Base-by-base conservation (phyloP, 176 grass and related monocot genomes). In the Hyparrhenia diplandra region DNA sequence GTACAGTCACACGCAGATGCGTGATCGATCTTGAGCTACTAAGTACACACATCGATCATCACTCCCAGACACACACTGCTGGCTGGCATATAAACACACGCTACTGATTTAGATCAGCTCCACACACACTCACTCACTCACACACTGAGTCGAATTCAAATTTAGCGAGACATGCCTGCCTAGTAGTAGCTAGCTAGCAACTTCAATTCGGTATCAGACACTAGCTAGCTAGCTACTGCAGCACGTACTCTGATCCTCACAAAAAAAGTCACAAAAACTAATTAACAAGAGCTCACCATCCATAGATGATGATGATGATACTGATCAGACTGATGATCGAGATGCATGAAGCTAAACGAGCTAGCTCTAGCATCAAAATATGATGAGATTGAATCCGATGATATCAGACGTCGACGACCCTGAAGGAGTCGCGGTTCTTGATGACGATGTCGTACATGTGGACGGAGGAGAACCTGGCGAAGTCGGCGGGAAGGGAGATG, bases 391-490 rank as follows among this genome's bases (percentile, higher is more conserved):
- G 34, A 35, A n/a, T 4, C 34, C 5, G 34, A 3, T 5, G 34
- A 3, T 3, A 13, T 52, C 28, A 78, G 76, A 78, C 30, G 78
- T 97, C 88, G 70, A 93, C 59, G 62, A 97, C 94, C 31, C 76
- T 82, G 94, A 97, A 97, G n/a, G 88, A 82, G 0, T 97, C 86
- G 13, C 90, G 69, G 83, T 93, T 97, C 83, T 97, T 97, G 90
- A 97, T 13, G 77, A 97, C 91, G 57, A 97, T 89, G 80, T 97
- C 94, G 43, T 90, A 97, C 94, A 97, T 97, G 80, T 97, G 90
- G 86, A 93, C 87, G 86, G 90, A 93, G 80, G 84, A 88, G 88
- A 97, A 93, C 7, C 64, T 83, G 83, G 13, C 25, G 86, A 97
- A 97, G 80, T 97, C 94, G 34, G 68, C 66, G 36, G 94, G 94